Evolutionary conservation across 1,284 basidiomycete genomes (phyloP).

Genomic region (Rhodotorula sp.): DNA sequence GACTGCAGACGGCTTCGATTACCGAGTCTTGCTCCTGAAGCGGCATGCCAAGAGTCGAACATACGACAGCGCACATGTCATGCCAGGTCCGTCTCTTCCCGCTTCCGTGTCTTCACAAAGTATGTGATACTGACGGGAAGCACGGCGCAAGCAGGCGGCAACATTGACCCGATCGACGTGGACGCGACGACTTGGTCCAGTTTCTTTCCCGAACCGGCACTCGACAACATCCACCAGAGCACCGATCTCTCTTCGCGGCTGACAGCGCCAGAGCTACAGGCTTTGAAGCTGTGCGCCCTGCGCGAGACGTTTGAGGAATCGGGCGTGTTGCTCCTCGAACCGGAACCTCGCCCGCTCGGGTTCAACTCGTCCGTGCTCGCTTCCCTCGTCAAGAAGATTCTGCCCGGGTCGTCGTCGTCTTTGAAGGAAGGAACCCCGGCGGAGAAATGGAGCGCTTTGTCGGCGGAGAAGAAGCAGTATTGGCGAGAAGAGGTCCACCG

Average conservation of each 20-base stretch:
- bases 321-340: constrained; percentile 39
- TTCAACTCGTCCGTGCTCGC: background rate
- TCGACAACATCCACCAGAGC: background rate
- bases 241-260: background rate
- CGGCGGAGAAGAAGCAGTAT: constrained; percentile 6
- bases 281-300: constrained; percentile 39
- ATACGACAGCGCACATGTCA: constrained; percentile 39
- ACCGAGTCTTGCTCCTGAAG: constrained; percentile 39
- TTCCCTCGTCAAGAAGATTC: background rate
- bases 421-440: background rate
- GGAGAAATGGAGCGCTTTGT: constrained; percentile 10
- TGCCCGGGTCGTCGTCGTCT: constrained; percentile 1
- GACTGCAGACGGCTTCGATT: constrained; percentile 39
- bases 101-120: too few species aligned
- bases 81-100: constrained; percentile 33
- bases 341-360: background rate
- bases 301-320: constrained; percentile 45
- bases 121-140: background rate
- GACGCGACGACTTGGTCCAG: constrained; percentile 6
- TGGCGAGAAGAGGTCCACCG: constrained; percentile 29
- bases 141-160: constrained; percentile 34
- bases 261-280: constrained; percentile 11
- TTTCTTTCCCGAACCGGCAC: constrained; percentile 9
- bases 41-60: constrained; percentile 25
- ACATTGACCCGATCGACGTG: constrained; percentile 38